Evolutionary conservation across 2,329 filamentous ascomycete species (phyloP).

Genomic region (Apiospora malaysiana): DNA sequence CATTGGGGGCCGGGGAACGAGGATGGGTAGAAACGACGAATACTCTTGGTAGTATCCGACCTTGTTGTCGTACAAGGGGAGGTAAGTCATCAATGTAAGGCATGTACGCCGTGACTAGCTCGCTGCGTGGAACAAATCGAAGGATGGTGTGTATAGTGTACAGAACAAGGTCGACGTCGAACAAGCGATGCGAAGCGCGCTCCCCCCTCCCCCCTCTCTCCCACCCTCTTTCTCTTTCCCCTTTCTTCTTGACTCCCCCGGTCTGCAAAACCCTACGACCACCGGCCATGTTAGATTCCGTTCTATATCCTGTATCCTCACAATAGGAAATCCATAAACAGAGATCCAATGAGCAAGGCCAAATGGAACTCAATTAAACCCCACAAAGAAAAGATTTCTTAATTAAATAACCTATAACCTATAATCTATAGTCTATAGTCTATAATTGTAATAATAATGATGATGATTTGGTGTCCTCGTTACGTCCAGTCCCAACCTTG

Average conservation of each 20-base stretch:
- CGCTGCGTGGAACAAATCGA: conserved; percentile 12
- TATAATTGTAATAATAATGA: conserved; percentile 13
- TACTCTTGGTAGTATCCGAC: background rate
- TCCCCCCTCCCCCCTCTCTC: background rate
- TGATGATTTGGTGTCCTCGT: background rate
- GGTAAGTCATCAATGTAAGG: background rate
- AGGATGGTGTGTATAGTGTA: background rate
- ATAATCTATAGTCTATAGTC: too few species aligned
- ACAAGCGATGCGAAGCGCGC: background rate
- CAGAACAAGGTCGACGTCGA: background rate
- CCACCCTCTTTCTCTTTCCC: background rate
- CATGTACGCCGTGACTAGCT: background rate
- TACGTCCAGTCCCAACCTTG: background rate
- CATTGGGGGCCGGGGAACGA: conserved; percentile 5
- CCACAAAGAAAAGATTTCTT: background rate
- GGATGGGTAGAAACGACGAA: background rate
- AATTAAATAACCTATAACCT: background rate
- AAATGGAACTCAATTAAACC: background rate
- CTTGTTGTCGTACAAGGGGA: background rate
- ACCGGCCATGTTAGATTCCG: background rate
- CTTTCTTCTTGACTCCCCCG: background rate
- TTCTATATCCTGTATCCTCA: background rate
- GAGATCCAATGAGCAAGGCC: background rate
- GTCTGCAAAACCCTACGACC: background rate
- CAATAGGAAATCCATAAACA: background rate